Conservation (phyloP, 2,329 filamentous ascomycete genomes). For the Penicillium sp. region DNA sequence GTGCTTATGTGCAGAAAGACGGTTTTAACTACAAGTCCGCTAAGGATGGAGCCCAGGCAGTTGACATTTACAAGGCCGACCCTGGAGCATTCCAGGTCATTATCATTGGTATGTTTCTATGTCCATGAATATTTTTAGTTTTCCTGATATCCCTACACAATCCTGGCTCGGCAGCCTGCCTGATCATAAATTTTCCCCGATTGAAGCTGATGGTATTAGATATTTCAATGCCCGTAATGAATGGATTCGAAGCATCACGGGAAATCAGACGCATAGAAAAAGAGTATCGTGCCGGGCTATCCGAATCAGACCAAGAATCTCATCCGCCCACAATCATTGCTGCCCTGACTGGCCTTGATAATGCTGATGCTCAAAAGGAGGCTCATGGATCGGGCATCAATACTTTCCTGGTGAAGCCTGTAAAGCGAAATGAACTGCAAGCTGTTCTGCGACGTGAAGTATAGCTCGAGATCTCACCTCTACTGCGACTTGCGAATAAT, state of each 20-base stretch:
- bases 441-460: background rate
- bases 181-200: too few relatives aligned
- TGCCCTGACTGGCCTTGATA: constrained; percentile 38
- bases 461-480: background rate
- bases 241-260: constrained; percentile 36
- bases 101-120: constrained; percentile 19
- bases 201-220: constrained; percentile 30
- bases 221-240: constrained; percentile 44
- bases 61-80: constrained; percentile 26
- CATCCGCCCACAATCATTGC: constrained; percentile 24
- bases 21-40: constrained; percentile 36
- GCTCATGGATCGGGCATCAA: constrained; percentile 38
- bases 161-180: too few relatives aligned
- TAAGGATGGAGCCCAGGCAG: constrained; percentile 39
- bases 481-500: too few relatives aligned
- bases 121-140: background rate
- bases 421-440: constrained; percentile 17
- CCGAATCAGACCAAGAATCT: constrained; percentile 1
- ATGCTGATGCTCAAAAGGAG: constrained; percentile 34
- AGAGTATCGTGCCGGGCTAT: constrained; percentile 8
- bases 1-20: constrained; percentile 36
- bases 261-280: constrained; percentile 34
- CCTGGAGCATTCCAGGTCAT: constrained; percentile 10
- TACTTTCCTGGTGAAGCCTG: constrained; percentile 39
- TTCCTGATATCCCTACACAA: too few relatives aligned